phyloP scores from a whole-genome alignment of 306 rosid species.

The Begonia masoniana region DNA sequence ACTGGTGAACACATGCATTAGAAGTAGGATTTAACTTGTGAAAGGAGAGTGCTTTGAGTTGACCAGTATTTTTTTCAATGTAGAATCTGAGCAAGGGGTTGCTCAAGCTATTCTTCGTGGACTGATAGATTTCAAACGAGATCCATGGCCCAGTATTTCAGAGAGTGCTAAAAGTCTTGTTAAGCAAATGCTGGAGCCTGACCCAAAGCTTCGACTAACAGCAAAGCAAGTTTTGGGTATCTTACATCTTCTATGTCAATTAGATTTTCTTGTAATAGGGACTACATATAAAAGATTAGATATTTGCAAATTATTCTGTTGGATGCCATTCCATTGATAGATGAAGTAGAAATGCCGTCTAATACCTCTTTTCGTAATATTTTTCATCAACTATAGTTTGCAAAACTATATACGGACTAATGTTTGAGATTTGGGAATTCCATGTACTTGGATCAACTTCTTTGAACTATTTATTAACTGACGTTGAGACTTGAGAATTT shows the following conservation, averaged over 20 bases:
- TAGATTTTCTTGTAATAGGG: constrained; percentile 1
- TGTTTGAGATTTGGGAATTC: too few species aligned
- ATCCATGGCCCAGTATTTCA: constrained; percentile 48
- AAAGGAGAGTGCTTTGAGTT: too few species aligned
- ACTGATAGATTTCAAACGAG: constrained; percentile 76
- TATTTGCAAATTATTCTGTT: too few species aligned
- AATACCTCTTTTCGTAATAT: too few species aligned
- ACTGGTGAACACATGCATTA: too few species aligned
- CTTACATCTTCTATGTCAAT: constrained; percentile 14
- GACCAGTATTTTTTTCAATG: constrained; percentile 29
- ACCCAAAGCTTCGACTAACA: constrained; percentile 82
- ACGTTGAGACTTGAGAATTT: too few species aligned
- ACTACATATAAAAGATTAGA: neutral
- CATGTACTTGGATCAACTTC: too few species aligned
- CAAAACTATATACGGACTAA: too few species aligned
- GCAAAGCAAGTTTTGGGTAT: constrained; percentile 94
- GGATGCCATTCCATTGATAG: too few species aligned
- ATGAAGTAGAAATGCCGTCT: too few species aligned
- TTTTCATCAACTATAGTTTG: neutral
- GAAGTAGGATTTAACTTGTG: too few species aligned
- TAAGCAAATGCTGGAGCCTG: constrained; percentile 87
- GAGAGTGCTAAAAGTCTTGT: constrained; percentile 88
- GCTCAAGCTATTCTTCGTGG: constrained; percentile 95
- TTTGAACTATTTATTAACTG: too few species aligned
- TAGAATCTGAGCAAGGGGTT: constrained; percentile 97